phyloP scores from a whole-genome alignment of 2,329 filamentous ascomycete species.

The Aureobasidium mangrovei region DNA sequence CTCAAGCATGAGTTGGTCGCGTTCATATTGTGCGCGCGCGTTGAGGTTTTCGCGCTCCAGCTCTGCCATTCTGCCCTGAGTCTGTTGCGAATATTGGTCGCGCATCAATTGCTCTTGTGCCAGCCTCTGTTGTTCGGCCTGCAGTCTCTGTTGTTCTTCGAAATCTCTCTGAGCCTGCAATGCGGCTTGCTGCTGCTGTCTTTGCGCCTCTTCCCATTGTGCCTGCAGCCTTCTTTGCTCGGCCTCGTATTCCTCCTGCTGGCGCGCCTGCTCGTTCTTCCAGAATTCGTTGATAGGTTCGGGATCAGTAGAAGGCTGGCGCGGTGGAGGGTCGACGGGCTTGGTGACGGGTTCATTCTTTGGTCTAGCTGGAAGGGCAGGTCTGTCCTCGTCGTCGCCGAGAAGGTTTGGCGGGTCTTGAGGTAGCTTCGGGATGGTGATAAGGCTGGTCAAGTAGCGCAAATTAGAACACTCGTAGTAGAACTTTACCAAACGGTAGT shows the following conservation, averaged over 20 bases:
- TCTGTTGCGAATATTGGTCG: slow-evolving; percentile 88
- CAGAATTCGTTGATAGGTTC: slow-evolving; percentile 97
- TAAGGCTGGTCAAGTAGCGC: slow-evolving; percentile 89
- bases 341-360: slow-evolving; percentile 57
- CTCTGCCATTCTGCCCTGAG: slow-evolving; percentile 90
- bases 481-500: slow-evolving; percentile 93
- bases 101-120: slow-evolving; percentile 84
- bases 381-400: slow-evolving; percentile 73
- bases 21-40: slow-evolving; percentile 88
- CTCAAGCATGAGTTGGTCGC: slow-evolving; percentile 93
- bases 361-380: slow-evolving; percentile 71
- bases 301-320: slow-evolving; percentile 66
- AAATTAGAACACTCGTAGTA: slow-evolving; percentile 99
- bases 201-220: slow-evolving; percentile 72
- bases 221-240: slow-evolving; percentile 84
- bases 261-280: slow-evolving; percentile 83
- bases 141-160: slow-evolving; percentile 81
- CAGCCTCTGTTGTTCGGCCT: slow-evolving; percentile 81
- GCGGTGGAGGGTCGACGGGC: slow-evolving; percentile 57
- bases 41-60: slow-evolving; percentile 92
- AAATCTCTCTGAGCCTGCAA: slow-evolving; percentile 89
- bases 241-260: slow-evolving; percentile 90
- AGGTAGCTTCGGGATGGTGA: slow-evolving; percentile 90
- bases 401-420: slow-evolving; percentile 88
- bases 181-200: slow-evolving; percentile 72